Evolutionary conservation across 176 grass and related monocot genomes (phyloP).

Genomic region (Thalia dealbata): DNA sequence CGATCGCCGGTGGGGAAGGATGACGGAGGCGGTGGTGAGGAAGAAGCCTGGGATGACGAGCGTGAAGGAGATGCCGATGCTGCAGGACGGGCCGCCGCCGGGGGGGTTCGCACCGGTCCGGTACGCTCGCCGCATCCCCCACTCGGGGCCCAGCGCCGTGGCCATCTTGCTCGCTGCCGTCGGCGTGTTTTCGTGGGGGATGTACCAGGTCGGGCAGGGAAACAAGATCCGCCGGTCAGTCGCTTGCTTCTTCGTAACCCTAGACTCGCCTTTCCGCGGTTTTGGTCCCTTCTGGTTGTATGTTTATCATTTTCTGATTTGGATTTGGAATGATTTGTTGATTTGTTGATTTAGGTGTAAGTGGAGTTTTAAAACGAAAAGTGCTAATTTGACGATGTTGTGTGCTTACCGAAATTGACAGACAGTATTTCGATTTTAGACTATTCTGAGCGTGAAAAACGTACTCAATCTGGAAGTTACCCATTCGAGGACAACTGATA

Average conservation of each 20-base stretch:
- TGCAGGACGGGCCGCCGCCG: slow-evolving; percentile 90
- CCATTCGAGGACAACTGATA: no score
- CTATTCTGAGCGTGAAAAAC: no score
- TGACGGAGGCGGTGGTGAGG: slow-evolving; percentile 76
- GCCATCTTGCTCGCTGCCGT: slow-evolving; percentile 70
- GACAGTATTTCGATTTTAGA: no score
- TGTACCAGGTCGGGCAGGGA: slow-evolving; percentile 98
- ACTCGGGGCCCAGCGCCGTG: slow-evolving; percentile 59
- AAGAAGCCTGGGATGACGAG: slow-evolving; percentile 93
- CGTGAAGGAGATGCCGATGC: slow-evolving; percentile 87
- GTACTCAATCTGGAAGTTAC: no score
- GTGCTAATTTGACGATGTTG: no score
- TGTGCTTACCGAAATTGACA: no score
- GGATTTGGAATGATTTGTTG: background rate
- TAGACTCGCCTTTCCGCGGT: background rate
- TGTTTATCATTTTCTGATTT: no score
- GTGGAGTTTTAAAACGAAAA: background rate
- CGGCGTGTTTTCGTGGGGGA: slow-evolving; percentile 74
- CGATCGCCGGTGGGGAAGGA: slow-evolving; percentile 20
- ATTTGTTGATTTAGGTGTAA: background rate
- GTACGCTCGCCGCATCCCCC: slow-evolving; percentile 90
- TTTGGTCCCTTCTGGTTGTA: background rate
- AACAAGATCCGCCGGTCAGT: slow-evolving; percentile 83
- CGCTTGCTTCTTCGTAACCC: background rate
- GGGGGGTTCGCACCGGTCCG: slow-evolving; percentile 83